These are phyloP conservation scores for Neurospora intermedia DNA, from an alignment of 495 filamentous ascomycete genomes.

Conservation along the genomic window DNA sequence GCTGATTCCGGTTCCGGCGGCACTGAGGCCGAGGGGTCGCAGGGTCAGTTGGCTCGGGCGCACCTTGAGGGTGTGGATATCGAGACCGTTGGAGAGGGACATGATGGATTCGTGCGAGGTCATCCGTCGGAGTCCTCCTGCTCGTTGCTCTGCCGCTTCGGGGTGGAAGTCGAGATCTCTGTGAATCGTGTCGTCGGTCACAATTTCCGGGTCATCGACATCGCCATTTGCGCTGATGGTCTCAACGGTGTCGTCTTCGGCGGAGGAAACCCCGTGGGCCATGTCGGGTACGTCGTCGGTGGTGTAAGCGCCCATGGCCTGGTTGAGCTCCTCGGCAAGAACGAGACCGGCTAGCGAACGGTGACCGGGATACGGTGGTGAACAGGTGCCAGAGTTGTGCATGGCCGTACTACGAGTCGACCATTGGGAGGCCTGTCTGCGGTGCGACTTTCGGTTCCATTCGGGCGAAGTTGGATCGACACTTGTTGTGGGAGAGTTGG, in stretches of 20 bases:
- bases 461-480: conserved; percentile 48
- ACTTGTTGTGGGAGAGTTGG: conserved; percentile 65
- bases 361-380: not conserved
- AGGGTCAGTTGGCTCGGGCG: conserved; percentile 42
- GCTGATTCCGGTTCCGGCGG: conserved; percentile 32
- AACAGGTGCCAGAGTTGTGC: conserved; percentile 5
- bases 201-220: not conserved
- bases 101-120: conserved; percentile 46
- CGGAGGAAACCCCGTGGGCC: conserved; percentile 1
- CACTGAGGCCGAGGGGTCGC: conserved; percentile 30
- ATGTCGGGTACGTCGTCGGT: conserved; percentile 13
- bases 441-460: conserved; percentile 35
- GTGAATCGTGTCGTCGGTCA: not conserved
- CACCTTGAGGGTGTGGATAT: conserved; percentile 44
- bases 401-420: conserved; percentile 36
- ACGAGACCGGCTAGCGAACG: conserved; percentile 2
- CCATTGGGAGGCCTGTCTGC: conserved; percentile 43
- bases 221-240: conserved; percentile 1
- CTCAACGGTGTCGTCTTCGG: conserved; percentile 12
- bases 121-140: conserved; percentile 24
- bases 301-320: conserved; percentile 5
- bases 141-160: conserved; percentile 2
- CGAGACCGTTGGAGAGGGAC: conserved; percentile 41
- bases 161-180: conserved; percentile 10
- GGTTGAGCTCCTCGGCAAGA: not conserved